Conservation (phyloP, 371 early-diverging fungal genomes). For the Conidiobolus coronatus region DNA sequence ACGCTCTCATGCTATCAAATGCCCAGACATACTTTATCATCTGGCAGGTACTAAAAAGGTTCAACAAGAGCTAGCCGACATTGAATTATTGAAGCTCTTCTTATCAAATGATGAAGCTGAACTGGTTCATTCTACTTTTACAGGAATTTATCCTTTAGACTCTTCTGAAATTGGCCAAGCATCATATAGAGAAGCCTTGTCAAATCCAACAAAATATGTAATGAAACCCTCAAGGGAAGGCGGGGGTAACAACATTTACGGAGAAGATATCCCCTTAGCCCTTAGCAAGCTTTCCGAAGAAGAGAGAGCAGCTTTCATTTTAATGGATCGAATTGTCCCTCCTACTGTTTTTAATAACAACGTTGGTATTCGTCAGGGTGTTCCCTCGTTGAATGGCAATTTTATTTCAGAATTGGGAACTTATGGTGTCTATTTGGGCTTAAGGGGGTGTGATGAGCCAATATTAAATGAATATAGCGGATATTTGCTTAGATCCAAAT, state of each 20-base stretch:
- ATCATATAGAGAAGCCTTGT: constrained; percentile 40
- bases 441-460: constrained; percentile 7
- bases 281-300: constrained; percentile 24
- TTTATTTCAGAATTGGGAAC: constrained; percentile 85
- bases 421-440: constrained; percentile 71
- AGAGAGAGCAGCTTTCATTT: constrained; percentile 49
- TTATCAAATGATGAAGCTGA: constrained; percentile 15
- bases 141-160: constrained; percentile 80
- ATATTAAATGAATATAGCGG: constrained; percentile 63
- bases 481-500: constrained; percentile 83
- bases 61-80: constrained; percentile 71
- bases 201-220: constrained; percentile 40
- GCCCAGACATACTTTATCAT: constrained; percentile 79
- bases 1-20: constrained; percentile 59
- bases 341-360: constrained; percentile 36
- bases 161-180: constrained; percentile 29
- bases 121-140: constrained; percentile 49
- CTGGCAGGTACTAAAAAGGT: constrained; percentile 90
- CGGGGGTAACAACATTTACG: constrained; percentile 88
- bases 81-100: constrained; percentile 60
- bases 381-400: constrained; percentile 28
- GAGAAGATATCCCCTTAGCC: constrained; percentile 42
- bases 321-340: constrained; percentile 73
- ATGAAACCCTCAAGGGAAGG: constrained; percentile 96
- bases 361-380: constrained; percentile 59